Evolutionary conservation across 106 monocot genomes (phyloP).

Genomic region (Cymbidium sinense): DNA sequence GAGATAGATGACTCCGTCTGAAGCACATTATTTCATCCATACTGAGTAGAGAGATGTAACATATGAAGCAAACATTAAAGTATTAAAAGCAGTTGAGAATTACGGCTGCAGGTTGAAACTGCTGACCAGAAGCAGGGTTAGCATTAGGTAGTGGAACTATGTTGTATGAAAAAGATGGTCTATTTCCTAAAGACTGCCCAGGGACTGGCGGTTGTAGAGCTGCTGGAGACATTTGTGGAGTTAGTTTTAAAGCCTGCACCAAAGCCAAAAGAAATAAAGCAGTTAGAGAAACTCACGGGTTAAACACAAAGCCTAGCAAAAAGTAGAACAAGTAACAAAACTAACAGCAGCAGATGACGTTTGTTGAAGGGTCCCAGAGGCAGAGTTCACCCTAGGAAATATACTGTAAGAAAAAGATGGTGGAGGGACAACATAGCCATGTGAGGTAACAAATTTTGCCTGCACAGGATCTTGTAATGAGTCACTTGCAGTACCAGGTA

Average conservation of each 20-base stretch:
- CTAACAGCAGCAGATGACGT: constrained; percentile 35
- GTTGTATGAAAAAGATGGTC: constrained; percentile 85
- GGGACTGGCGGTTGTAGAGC: constrained; percentile 93
- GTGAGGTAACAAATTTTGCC: constrained; percentile 29
- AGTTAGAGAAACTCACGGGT: not conserved
- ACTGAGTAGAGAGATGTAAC: not conserved
- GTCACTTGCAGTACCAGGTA: constrained; percentile 24
- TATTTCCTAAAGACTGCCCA: constrained; percentile 48
- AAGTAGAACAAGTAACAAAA: constrained; percentile 5
- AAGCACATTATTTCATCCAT: not conserved
- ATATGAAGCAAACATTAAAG: not conserved
- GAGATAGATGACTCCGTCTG: not conserved
- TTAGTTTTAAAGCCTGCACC: constrained; percentile 41
- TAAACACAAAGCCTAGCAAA: not conserved
- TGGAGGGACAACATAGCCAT: constrained; percentile 39
- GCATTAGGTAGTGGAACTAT: constrained; percentile 46
- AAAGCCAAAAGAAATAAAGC: constrained; percentile 6
- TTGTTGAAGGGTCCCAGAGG: constrained; percentile 39
- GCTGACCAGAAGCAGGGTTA: constrained; percentile 67
- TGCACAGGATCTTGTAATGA: constrained; percentile 29
- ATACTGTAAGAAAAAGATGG: constrained; percentile 45
- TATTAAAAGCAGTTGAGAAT: constrained; percentile 41
- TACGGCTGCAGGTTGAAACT: constrained; percentile 79
- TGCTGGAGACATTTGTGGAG: constrained; percentile 50
- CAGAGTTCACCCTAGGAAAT: constrained; percentile 40